Evolutionary conservation across 805 yeast species (phyloP), one percentile per base, ranked within the genome.

Genomic region (Wickerhamomyces bovis): DNA sequence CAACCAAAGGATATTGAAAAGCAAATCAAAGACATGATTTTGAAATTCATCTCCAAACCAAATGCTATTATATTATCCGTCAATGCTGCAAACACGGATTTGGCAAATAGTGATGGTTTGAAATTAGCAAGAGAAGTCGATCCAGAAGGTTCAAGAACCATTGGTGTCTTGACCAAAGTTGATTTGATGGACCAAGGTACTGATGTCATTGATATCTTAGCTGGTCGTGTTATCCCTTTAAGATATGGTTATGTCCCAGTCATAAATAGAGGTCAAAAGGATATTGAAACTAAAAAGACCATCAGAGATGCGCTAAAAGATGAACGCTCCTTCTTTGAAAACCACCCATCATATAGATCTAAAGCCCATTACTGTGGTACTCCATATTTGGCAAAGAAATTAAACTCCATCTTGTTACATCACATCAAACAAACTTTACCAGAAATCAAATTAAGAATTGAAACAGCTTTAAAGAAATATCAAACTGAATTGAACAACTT

Each of bases 111-210:
- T 28, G 99, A 94, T 65, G 97, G 98, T 42, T 76, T 94, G 61
- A 92, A 94, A 67, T 75, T 94, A 56, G 99, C 99, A 1, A 80
- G 98, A 60, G 98, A 94, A 66, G 98, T 94, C 43, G 99, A 94
- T 62, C 98, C 98, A 2, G 95, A 88, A 65, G 99, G 99, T 41
- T 68, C 82, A 39, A 80, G 99, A 72, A 94, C 99, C 25, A 86
- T 94, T 58, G 99, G 99, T 66, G 99, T 94, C 31, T 77, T 94
- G 56, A 94, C 98, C 18, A 94, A 94, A 67, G 85, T 94, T 46
- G 99, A 94, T 68, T 77, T 94, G 55, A 94, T 94, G 99, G 99
- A 94, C 65, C 83, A 87, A 58, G 99, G 99, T 47, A 94, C 99
- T 4, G 96, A 94, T 69, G 98, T 94, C 39, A 80, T 89, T 57